Evolutionary conservation across 1,284 basidiomycete genomes (phyloP).

Genomic region (Xanthoconium separans): DNA sequence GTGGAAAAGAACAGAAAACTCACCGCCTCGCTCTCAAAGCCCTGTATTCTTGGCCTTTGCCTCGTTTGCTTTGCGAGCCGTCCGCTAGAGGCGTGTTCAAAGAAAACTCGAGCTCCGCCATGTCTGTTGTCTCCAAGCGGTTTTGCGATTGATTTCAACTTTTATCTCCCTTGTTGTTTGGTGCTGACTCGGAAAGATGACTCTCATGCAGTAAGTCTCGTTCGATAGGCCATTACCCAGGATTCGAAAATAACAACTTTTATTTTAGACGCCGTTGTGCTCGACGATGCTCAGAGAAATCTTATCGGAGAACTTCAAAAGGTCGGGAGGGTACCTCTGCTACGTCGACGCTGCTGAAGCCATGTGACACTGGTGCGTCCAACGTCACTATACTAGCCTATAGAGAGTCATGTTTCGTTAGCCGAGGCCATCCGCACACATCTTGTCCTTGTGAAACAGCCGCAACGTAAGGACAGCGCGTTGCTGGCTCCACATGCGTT

Average conservation of each 20-base stretch:
- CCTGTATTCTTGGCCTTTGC: constrained; percentile 59
- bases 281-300: background rate
- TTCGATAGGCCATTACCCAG: background rate
- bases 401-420: background rate
- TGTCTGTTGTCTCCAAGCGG: constrained; percentile 90
- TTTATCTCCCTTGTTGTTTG: too few relatives aligned
- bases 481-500: constrained; percentile 12
- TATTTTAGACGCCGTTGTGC: constrained; percentile 5
- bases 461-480: constrained; percentile 7
- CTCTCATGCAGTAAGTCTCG: constrained; percentile 14
- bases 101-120: constrained; percentile 94
- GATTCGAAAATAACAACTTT: background rate
- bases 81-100: constrained; percentile 74
- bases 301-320: background rate
- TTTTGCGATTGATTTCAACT: constrained; percentile 81
- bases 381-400: background rate
- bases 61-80: constrained; percentile 43
- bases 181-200: too few relatives aligned
- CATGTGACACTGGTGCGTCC: constrained; percentile 2
- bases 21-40: constrained; percentile 80
- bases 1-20: constrained; percentile 21
- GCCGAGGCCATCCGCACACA: background rate
- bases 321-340: constrained; percentile 15
- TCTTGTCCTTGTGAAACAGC: constrained; percentile 7
- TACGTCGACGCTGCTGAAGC: constrained; percentile 17